phyloP scores from a whole-genome alignment of 192 early-diverging fungal species.

The Thamnidium elegans region DNA sequence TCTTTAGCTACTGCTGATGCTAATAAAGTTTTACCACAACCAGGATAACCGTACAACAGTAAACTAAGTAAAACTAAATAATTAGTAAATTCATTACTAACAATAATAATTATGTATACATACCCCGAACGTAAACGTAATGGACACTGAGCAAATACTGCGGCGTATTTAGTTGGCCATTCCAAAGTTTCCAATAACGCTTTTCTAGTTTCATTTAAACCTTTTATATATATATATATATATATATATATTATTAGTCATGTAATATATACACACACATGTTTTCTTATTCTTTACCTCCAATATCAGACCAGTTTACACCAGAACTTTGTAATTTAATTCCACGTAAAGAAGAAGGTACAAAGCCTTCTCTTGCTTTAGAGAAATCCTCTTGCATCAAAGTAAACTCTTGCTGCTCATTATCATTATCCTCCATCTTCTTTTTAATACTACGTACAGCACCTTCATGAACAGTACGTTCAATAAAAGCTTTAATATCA shows the following conservation, averaged over 20 bases:
- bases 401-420: constrained; percentile 23
- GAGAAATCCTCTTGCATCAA: constrained; percentile 67
- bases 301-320: constrained; percentile 87
- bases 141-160: constrained; percentile 85
- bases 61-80: no score
- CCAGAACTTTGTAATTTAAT: constrained; percentile 74
- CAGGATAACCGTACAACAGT: constrained; percentile 93
- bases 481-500: constrained; percentile 74
- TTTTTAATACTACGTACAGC: constrained; percentile 59
- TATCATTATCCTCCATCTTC: background rate
- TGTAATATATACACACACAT: background rate
- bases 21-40: constrained; percentile 97
- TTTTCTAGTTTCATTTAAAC: constrained; percentile 72
- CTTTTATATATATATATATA: background rate
- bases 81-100: no score
- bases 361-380: constrained; percentile 72
- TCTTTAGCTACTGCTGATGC: constrained; percentile 95
- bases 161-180: constrained; percentile 91
- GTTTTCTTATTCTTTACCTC: constrained; percentile 46
- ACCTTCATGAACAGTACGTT: constrained; percentile 79
- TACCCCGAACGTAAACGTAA: constrained; percentile 88
- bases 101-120: no score
- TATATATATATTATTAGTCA: background rate
- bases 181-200: constrained; percentile 89
- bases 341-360: constrained; percentile 76